Evolutionary conservation across 2,329 filamentous ascomycete species (phyloP).

Genomic region (Metarhizium album): DNA sequence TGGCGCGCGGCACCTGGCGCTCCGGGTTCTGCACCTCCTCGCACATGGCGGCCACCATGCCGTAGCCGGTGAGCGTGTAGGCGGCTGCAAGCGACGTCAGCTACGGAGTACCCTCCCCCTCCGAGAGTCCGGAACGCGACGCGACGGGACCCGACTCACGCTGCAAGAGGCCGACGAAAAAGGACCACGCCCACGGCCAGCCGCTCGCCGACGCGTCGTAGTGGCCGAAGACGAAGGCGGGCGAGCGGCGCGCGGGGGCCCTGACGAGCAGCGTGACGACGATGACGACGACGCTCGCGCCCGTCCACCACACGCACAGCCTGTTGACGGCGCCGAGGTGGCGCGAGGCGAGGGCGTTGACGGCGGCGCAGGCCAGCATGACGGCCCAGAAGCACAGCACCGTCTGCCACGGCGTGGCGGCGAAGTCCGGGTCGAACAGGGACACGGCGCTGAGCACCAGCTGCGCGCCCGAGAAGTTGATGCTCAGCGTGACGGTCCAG

Average conservation of each 20-base stretch:
- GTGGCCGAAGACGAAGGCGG: conserved; percentile 53
- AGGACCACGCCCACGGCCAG: conserved; percentile 57
- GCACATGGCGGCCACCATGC: conserved; percentile 43
- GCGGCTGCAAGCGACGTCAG: conserved; percentile 23
- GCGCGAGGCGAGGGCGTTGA: conserved; percentile 53
- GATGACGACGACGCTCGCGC: conserved; percentile 58
- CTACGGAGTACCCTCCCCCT: too few species aligned
- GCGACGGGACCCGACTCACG: conserved; percentile 16
- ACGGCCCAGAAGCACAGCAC: conserved; percentile 64
- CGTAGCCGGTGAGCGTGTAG: conserved; percentile 36
- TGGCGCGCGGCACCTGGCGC: conserved; percentile 54
- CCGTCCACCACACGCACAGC: conserved; percentile 62
- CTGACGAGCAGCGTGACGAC: conserved; percentile 58
- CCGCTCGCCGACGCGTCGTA: conserved; percentile 60
- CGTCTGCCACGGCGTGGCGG: conserved; percentile 55
- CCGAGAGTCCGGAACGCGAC: too few species aligned
- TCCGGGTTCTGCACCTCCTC: conserved; percentile 52
- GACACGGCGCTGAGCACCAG: conserved; percentile 58
- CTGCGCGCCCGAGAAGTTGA: conserved; percentile 59
- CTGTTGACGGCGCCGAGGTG: conserved; percentile 59
- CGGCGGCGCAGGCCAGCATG: conserved; percentile 49
- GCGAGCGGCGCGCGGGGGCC: conserved; percentile 52
- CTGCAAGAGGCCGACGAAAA: conserved; percentile 43
- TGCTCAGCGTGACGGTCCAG: conserved; percentile 59
- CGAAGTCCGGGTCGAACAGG: conserved; percentile 52